Base-by-base conservation (phyloP, 2,329 filamentous ascomycete genomes). In the Penicillium sclerotigenum region DNA sequence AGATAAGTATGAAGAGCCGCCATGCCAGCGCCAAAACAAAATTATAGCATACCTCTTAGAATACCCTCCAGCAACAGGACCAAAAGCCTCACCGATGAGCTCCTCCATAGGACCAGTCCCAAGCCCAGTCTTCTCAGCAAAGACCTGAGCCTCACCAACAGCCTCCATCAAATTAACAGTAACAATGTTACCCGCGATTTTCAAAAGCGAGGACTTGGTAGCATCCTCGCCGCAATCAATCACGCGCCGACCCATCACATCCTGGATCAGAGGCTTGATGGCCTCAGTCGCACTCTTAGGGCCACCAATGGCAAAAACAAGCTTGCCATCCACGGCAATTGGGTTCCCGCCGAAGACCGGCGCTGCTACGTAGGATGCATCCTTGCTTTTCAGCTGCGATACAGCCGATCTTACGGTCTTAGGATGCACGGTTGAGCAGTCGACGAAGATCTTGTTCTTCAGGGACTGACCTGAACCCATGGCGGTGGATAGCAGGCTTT, bases 341-440 rank as follows among this genome's bases (percentile, higher is more conserved):
- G 75, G 70, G 20, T 73, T 71, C 1, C 75, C 76, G 5, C 77
- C 77, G 43, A 79, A 79, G 9, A 78, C 75, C 7, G 78, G 78
- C 2, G 73, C 73, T 8, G 72, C 67, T 13, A 76, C 61, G 51
- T 76, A 76, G 14, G 67, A 65, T 0, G 73, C 76, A 18, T 71
- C 65, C 36, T 71, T 67, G 31, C 63, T 66, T 33, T 67, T 64
- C 8, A 78, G 62, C 52, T 71, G 61, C 9, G 69, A 61, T 8
- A 71, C 65, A 1, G 74, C 68, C 1, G 65, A 57, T 2, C 67
- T 65, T 10, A 75, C 72, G 1, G 89, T 90, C 48, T 90, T 84
- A 0, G 91, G 91, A 68, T 93, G 89, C 34, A 96, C 84, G 7
- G 91, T 96, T 4, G 89, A 93, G 79, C 88, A 91, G 68, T 96